phyloP scores from a whole-genome alignment of 495 filamentous ascomycete species.

The Trichoderma erinaceum region DNA sequence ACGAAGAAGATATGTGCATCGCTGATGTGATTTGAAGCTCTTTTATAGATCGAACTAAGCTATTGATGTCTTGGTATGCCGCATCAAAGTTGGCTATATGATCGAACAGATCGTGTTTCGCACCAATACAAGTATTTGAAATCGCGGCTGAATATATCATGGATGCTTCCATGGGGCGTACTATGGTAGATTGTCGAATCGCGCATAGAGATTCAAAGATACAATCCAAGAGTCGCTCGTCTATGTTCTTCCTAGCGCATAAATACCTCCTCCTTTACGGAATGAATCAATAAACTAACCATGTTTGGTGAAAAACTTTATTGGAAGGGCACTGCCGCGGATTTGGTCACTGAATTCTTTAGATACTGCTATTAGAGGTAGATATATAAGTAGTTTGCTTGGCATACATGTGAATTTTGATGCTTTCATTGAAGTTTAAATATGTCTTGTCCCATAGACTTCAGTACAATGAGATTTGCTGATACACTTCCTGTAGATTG shows the following conservation, averaged over 20 bases:
- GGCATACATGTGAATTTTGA: background rate
- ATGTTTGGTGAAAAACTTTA: background rate
- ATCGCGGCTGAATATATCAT: background rate
- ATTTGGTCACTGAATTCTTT: background rate
- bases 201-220: background rate
- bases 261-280: background rate
- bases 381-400: background rate
- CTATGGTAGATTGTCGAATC: background rate
- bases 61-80: background rate
- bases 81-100: background rate
- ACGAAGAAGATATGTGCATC: background rate
- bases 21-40: background rate
- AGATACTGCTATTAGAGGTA: background rate
- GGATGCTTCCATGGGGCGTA: background rate
- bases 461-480: background rate
- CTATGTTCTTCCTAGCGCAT: background rate
- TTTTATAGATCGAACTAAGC: background rate
- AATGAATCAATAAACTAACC: background rate
- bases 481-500: background rate
- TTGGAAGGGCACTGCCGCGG: background rate
- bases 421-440: background rate
- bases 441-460: background rate
- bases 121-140: background rate
- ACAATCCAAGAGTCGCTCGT: background rate
- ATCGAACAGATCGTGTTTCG: background rate